Evolutionary conservation across 225 moss, liverwort and hornwort genomes (phyloP), one percentile per base, ranked within the genome.

Genomic region (Physcomitrellopsis africana): DNA sequence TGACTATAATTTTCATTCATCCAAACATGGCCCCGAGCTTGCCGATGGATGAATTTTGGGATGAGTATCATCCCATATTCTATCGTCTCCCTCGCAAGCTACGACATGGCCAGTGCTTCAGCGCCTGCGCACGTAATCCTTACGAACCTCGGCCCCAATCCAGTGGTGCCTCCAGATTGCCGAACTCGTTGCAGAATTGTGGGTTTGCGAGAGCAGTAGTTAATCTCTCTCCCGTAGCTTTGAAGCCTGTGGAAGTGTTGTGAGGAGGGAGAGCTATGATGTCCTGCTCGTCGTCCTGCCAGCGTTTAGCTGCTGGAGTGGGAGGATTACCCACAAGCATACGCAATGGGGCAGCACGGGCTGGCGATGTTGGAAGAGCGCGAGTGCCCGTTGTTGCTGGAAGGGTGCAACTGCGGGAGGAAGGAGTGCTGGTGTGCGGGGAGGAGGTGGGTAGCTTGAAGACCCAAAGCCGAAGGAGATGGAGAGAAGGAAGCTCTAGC

Each of bases 281-380:
- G 63, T 74, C 80, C 29, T 74, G 80, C 74, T 74, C 80, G 11
- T 80, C 80, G 68, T 80, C 69, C 62, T 80, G 63, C 69, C 80
- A 74, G 68, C 63, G 63, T 37, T 63, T 69, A 37, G 41, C 72
- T 62, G 51, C 72, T 14, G 61, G 47, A 19, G 79, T 69, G 18
- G 62, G 32, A 51, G 80, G 63, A 74, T 55, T 80, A 18, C 41
- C 43, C n/a, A 63, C 41, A 41, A 63, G 63, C 37, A n/a, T 41
- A 47, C 26, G 59, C 0, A 61, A 73, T 73, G 73, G 43, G 2
- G 58, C 13, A 5, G 6, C n/a, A 0, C 2, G 67, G 44, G 27
- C 53, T 10, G 20, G 27, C 7, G 53, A 54, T 18, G 53, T 54
- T 18, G 53, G 53, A 19, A 63, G 63, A 17, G 63, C 43, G 2